Evolutionary conservation across 2,329 filamentous ascomycete species (phyloP).

Genomic region (Fusarium sp.): DNA sequence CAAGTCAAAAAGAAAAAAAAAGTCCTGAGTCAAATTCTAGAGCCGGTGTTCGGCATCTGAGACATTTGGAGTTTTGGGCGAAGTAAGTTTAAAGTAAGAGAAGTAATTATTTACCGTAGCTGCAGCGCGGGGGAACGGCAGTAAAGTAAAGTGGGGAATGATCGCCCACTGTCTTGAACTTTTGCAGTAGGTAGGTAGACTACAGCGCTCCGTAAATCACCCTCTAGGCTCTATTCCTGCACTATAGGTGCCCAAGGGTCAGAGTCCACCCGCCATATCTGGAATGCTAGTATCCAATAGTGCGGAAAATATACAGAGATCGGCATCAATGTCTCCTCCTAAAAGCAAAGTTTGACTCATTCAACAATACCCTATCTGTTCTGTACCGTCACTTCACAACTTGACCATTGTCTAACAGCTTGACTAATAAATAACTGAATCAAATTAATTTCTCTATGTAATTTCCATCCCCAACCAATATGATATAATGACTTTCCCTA

Average conservation of each 20-base stretch:
- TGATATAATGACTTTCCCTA: neutral
- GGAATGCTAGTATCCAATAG: constrained; percentile 13
- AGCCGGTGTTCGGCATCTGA: constrained; percentile 24
- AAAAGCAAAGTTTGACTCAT: neutral
- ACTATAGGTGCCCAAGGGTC: neutral
- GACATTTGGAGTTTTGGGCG: constrained; percentile 21
- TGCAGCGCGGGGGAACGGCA: constrained; percentile 29
- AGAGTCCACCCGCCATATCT: neutral
- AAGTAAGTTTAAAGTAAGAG: constrained; percentile 12
- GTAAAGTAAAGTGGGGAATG: constrained; percentile 22
- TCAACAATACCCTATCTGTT: neutral
- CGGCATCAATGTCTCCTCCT: neutral
- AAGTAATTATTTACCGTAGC: constrained; percentile 10
- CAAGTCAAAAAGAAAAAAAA: constrained; percentile 4
- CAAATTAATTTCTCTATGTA: constrained; percentile 12
- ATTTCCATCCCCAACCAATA: constrained; percentile 1
- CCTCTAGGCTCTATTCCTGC: neutral
- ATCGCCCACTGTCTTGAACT: constrained; percentile 5
- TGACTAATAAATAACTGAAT: neutral
- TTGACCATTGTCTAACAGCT: neutral
- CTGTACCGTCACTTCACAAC: neutral
- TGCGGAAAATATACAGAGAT: neutral
- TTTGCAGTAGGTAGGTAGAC: constrained; percentile 18
- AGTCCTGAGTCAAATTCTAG: constrained; percentile 19
- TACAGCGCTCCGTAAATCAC: neutral